phyloP scores from a whole-genome alignment of 2,329 filamentous ascomycete genomes.

The Teratosphaeria zuluensis region DNA sequence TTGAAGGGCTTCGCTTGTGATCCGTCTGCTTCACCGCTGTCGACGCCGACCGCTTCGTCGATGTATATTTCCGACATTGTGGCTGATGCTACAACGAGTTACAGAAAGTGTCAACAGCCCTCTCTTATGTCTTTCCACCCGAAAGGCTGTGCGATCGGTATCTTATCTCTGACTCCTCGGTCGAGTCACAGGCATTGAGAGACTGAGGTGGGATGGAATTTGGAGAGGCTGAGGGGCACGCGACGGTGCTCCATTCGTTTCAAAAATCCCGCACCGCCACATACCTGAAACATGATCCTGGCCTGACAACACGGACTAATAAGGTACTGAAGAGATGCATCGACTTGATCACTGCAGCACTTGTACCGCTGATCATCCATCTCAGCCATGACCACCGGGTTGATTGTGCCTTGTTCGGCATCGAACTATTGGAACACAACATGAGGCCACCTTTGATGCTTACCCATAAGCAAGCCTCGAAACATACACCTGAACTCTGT shows the following conservation, averaged over 20 bases:
- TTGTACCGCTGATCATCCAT: not conserved
- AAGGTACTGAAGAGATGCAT: not conserved
- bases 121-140: not conserved
- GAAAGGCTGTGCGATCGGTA: not conserved
- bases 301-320: not conserved
- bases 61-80: conserved; percentile 39
- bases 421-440: not conserved
- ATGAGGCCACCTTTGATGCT: not conserved
- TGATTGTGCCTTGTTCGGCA: not conserved
- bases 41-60: conserved; percentile 69
- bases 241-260: not conserved
- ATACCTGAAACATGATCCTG: not conserved
- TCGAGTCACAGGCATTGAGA: not conserved
- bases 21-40: conserved; percentile 52
- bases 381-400: not conserved
- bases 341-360: not conserved
- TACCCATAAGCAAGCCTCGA: not conserved
- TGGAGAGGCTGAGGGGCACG: not conserved
- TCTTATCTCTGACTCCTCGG: not conserved
- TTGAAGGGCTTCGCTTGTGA: conserved; percentile 70
- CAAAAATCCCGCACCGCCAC: not conserved
- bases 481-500: not conserved
- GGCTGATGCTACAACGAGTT: not conserved
- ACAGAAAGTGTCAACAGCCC: not conserved
- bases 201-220: not conserved